Base-by-base conservation (phyloP, 192 early-diverging fungal species). In the Neocallimastix lanati region DNA sequence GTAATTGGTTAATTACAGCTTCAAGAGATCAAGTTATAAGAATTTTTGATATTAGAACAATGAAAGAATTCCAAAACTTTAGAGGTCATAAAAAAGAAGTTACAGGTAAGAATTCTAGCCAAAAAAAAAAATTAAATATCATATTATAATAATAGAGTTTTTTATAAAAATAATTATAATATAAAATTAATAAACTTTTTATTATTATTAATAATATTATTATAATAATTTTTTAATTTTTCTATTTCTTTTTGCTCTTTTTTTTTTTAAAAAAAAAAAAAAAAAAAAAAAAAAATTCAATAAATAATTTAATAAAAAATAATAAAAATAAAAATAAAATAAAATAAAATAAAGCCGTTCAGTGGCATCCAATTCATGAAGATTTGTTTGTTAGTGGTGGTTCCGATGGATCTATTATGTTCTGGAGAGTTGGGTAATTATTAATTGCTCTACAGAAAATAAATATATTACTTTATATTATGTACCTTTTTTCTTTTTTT, bases 321-420 rank as follows among this genome's bases (percentile, higher is more conserved):
- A n/a, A n/a, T n/a, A n/a, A n/a, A n/a, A n/a, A n/a, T n/a, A n/a
- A n/a, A n/a, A n/a, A n/a, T n/a, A n/a, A n/a, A n/a, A 81, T 78
- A 35, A 7, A 7, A 12, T 35, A 35, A 58, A 13, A 35, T n/a
- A 79, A 82, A 87, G 91, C 96, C 15, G 87, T 98, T 29, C 88
- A 93, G 58, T 99, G 98, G 98, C 98, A 99, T 83, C 98, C 98
- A 4, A 85, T 91, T 28, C 96, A 98, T 80, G 96, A 98, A 81
- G 89, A 91, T 12, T 82, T 97, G 76, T 90, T 99, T 80, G 94
- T 91, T 0, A 93, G 94, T 9, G 98, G 98, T 80, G 96, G 96
- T 1, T 94, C 93, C 2, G 95, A 98, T 76, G 94, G 95, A 1
- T 87, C 90, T 13, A 90, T 96, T 27, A 88, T 89, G 84, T 93